Percentiles rank a stretch among this genome's conserved stretches.
These are phyloP conservation scores for Trifolium repens DNA, from an alignment of 306 rosid species.

Conservation along the genomic window DNA sequence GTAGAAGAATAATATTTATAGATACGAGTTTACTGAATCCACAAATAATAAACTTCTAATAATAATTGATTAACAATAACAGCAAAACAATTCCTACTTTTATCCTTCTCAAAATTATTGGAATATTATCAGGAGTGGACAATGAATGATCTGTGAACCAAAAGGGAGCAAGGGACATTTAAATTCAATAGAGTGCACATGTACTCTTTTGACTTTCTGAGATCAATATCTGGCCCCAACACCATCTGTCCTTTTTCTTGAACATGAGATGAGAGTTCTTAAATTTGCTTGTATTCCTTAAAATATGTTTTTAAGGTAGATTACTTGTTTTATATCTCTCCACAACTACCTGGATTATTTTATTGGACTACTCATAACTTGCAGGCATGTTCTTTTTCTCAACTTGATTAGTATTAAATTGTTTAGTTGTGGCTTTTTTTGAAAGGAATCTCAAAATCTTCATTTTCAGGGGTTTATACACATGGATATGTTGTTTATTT, in stretches of 20 bases:
- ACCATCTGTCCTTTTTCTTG: slow-evolving; percentile 40
- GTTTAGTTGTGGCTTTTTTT: slow-evolving; percentile 49
- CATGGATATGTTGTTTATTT: slow-evolving; percentile 44
- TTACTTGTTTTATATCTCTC: slow-evolving; percentile 15
- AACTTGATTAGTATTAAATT: slow-evolving; percentile 44
- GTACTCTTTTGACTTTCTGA: slow-evolving; percentile 35
- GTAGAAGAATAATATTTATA: not conserved
- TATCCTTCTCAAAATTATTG: slow-evolving; percentile 53
- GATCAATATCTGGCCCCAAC: slow-evolving; percentile 41
- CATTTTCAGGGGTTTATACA: slow-evolving; percentile 43
- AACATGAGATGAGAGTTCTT: slow-evolving; percentile 40
- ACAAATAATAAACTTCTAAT: slow-evolving; percentile 61
- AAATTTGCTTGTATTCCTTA: slow-evolving; percentile 38
- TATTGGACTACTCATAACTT: slow-evolving; percentile 5
- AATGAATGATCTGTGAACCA: slow-evolving; percentile 25
- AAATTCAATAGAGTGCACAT: slow-evolving; percentile 38
- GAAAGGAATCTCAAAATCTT: slow-evolving; percentile 45
- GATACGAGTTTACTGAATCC: not conserved
- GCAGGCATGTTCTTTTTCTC: slow-evolving; percentile 36
- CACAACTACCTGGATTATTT: slow-evolving; percentile 36
- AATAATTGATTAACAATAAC: slow-evolving; percentile 50
- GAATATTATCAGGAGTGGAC: slow-evolving; percentile 59
- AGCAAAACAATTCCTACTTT: slow-evolving; percentile 49
- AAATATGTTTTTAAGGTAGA: slow-evolving; percentile 40
- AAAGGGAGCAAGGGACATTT: slow-evolving; percentile 11